Evolutionary conservation across 306 rosid genomes (phyloP).

Genomic region (Fragaria vesca): DNA sequence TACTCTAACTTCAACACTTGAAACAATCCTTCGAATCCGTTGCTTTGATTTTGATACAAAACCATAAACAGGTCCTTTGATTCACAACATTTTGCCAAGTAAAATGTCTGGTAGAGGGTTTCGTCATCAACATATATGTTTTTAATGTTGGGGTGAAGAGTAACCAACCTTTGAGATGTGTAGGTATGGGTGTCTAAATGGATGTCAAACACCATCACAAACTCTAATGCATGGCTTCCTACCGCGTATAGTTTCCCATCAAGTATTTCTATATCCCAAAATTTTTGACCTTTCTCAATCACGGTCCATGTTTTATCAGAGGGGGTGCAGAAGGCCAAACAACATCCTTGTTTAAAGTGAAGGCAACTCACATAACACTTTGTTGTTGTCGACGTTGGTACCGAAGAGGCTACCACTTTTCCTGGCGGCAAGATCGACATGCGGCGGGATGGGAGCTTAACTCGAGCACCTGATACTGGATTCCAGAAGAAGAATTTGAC

Average conservation of each 20-base stretch:
- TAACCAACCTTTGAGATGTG: background rate
- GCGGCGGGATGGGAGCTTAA: background rate
- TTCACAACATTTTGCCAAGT: background rate
- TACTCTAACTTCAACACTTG: background rate
- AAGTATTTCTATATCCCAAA: background rate
- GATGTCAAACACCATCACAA: background rate
- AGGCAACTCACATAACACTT: background rate
- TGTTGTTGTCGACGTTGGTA: background rate
- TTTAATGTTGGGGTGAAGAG: background rate
- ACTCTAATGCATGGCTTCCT: too few species aligned
- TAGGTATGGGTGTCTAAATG: background rate
- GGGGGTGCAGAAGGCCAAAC: background rate
- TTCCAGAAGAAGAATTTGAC: background rate
- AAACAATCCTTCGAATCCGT: background rate
- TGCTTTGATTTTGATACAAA: background rate
- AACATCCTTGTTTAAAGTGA: background rate
- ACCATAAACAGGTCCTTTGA: background rate
- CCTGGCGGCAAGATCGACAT: too few species aligned
- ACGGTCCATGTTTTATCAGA: background rate
- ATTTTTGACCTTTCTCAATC: background rate
- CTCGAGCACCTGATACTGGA: background rate
- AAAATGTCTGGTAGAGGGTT: accelerated
- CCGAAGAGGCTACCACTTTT: background rate
- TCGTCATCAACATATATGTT: background rate
- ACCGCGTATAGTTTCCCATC: background rate